Conservation (phyloP, 1,139 yeast species). For the Pichia sp. region DNA sequence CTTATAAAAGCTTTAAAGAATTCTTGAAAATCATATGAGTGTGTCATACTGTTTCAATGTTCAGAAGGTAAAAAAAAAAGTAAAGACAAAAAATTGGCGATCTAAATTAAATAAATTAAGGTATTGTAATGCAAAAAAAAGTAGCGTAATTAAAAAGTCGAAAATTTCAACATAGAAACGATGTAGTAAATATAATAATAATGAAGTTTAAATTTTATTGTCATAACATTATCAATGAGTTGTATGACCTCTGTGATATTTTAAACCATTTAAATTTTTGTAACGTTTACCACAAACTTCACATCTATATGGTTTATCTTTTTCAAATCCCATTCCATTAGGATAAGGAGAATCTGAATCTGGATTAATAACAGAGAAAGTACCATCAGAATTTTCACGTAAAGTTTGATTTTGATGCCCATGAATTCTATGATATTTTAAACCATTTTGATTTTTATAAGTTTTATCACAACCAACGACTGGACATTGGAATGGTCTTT, state of each 20-base stretch:
- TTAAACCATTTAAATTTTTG: slow-evolving; percentile 91
- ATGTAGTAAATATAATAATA: background rate
- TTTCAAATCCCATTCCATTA: slow-evolving; percentile 90
- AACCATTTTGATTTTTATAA: slow-evolving; percentile 94
- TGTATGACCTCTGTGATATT: slow-evolving; percentile 96
- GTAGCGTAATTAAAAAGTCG: background rate
- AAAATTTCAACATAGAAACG: background rate
- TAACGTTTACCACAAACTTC: slow-evolving; percentile 97
- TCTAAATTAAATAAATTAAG: background rate
- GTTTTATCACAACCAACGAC: slow-evolving; percentile 98
- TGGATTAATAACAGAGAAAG: slow-evolving; percentile 89
- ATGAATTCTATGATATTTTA: slow-evolving; percentile 90
- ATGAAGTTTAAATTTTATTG: background rate
- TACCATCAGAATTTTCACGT: slow-evolving; percentile 88
- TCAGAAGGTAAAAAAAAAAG: background rate
- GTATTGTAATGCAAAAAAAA: background rate
- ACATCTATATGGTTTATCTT: slow-evolving; percentile 96
- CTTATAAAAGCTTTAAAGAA: no score
- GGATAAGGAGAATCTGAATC: slow-evolving; percentile 86
- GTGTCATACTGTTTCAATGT: no score
- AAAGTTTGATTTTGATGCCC: slow-evolving; percentile 96
- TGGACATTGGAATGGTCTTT: slow-evolving; percentile 95
- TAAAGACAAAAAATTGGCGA: background rate
- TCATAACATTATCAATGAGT: slow-evolving; percentile 51
- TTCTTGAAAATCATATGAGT: background rate